Conservation (phyloP, 169 alveolate species). For the Plasmodium vivax region DNA sequence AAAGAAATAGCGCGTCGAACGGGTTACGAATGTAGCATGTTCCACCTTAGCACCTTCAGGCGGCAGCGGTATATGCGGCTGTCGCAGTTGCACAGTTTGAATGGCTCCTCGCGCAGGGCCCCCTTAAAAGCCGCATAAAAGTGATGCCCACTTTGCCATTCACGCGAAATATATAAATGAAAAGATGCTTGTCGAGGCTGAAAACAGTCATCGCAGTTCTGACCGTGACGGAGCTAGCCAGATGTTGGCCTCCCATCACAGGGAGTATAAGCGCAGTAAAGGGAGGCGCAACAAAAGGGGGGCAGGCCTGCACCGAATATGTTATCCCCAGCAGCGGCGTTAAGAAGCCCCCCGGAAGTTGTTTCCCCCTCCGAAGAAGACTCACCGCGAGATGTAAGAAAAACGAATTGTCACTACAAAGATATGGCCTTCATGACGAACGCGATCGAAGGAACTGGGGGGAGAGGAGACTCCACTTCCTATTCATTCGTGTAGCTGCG, state of each 20-base stretch:
- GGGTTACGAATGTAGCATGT: background rate
- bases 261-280: background rate
- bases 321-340: background rate
- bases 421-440: background rate
- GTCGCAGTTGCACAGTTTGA: background rate
- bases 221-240: background rate
- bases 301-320: background rate
- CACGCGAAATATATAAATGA: conserved; percentile 31
- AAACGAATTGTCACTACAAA: background rate
- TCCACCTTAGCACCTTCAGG: background rate
- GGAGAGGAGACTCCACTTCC: background rate
- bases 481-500: background rate
- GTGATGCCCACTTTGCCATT: background rate
- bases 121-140: background rate
- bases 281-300: background rate
- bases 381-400: background rate
- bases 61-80: background rate
- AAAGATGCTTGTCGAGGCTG: conserved; percentile 35
- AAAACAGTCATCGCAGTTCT: background rate
- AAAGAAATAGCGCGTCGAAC: background rate
- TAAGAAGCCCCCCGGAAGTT: background rate
- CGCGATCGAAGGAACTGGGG: background rate
- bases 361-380: background rate
- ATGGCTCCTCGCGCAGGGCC: background rate
- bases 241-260: background rate